Evolutionary conservation across 2,329 filamentous ascomycete genomes (phyloP), one percentile per base, ranked within the genome.

Genomic region (Harringtonia aguacate): DNA sequence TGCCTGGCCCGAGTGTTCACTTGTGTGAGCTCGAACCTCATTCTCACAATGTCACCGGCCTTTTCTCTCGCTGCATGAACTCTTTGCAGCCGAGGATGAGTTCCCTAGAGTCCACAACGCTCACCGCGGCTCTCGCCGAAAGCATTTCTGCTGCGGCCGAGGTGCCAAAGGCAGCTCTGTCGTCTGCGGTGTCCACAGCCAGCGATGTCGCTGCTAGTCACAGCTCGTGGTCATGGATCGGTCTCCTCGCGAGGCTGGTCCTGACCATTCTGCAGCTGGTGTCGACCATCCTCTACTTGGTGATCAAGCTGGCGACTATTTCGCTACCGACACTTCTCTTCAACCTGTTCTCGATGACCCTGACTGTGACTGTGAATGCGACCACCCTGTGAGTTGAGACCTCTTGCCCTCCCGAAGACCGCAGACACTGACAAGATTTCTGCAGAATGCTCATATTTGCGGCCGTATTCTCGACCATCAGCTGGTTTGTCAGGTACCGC

Each of bases 341-440:
- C 61, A 85, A 81, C 7, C 70, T 95, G 49, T 86, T 95, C 58
- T 95, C 88, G 7, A 90, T 87, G 51, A 95, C 86, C 62, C 70
- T 94, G 69, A 98, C 92, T 0, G 86, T 98, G 58, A 98, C 92
- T 12, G 94, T 98, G 89, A 97, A 97, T 61, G 90, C 92, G 54
- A 97, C 90, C 18, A 98, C 92, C 17, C 65, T 98, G 80, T 94
- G 78, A 59, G 80, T 50, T 45, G 27, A 14, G 8, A 9, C 14
- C 13, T 13, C 4, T 27, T 18, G 15, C 14, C 10, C 3, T 12
- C 15, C 6, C 36, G 24, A 28, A 28, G 12, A 17, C 14, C 17
- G 6, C 14, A 21, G 17, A 22, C 53, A 49, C 33, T 37, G 41
- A 33, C 22, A 30, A 17, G 21, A 13, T 4, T 22, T 5, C 21